Evolutionary conservation across 2,329 filamentous ascomycete genomes (phyloP), one percentile per base, ranked within the genome.

Genomic region (Seiridium cupressi): DNA sequence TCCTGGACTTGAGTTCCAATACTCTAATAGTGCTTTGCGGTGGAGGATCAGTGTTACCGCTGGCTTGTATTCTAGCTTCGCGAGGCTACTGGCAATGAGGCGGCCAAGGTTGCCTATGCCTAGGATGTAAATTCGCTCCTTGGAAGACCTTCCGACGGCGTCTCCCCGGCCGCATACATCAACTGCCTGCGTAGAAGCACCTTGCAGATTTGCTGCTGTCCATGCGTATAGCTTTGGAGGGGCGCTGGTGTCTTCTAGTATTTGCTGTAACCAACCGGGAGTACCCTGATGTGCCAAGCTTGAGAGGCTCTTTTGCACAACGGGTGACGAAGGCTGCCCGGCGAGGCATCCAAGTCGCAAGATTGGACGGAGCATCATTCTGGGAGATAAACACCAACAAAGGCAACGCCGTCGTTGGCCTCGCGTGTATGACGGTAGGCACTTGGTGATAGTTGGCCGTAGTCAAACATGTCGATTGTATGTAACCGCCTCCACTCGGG

Each of bases 21-120:
- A 71, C 55, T 77, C 69, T 3, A 86, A 73, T 3, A 84, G 77
- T 34, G 77, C 75, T 55, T 70, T 72, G n/a, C 80, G 81, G 69
- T 93, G 90, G 42, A 96, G 81, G n/a, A 97, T 82, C 5, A 97
- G 81, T 0, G 92, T 94, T 44, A 97, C 83, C 0, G 90, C 90
- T 4, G 92, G 91, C 3, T 84, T 81, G 26, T 84, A 75, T 1
- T 75, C 68, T 7, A 87, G 77, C 26, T 83, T 81, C 31, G 86
- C 84, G 9, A 97, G 78, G 31, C 86, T 85, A 70, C 89, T 88
- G 34, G 93, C 92, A 64, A 93, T 86, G 34, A 97, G 84, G 48
- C 86, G 86, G 11, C 93, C 93, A 10, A 97, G 80, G 70, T 92
- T 96, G 42, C 93, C 93, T 9, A 90, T 72, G 9, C 94, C 93